Evolutionary conservation across 2,329 filamentous ascomycete genomes (phyloP).

Genomic region (Aspergillus fijiensis): DNA sequence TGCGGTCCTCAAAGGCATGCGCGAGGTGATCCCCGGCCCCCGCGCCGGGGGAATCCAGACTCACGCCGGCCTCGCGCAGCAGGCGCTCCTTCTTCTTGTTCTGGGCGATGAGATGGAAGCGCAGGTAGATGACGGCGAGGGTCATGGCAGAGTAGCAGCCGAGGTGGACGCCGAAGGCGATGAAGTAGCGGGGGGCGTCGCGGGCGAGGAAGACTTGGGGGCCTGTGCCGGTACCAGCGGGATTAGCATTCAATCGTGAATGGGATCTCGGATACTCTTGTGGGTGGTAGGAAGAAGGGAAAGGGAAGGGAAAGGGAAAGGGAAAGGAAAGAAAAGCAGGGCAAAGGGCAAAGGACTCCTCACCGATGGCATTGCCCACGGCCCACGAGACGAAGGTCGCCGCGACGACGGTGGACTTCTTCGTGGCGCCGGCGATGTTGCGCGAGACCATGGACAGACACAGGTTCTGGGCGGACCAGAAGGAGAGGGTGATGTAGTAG

Average conservation of each 20-base stretch:
- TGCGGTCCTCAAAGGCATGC: constrained; percentile 64
- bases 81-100: constrained; percentile 60
- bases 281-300: no score
- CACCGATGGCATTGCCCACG: constrained; percentile 65
- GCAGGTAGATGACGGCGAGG: constrained; percentile 56
- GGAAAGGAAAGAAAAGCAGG: background rate
- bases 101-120: constrained; percentile 58
- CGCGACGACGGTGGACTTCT: constrained; percentile 67
- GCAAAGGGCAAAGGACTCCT: constrained; percentile 30
- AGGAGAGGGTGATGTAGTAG: constrained; percentile 75
- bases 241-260: background rate
- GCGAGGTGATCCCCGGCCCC: constrained; percentile 28
- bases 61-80: constrained; percentile 42
- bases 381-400: constrained; percentile 71
- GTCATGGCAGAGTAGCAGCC: constrained; percentile 66
- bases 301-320: no score
- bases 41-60: constrained; percentile 38
- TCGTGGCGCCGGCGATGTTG: constrained; percentile 72
- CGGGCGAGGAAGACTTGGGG: constrained; percentile 63
- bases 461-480: constrained; percentile 72
- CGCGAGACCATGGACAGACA: constrained; percentile 66
- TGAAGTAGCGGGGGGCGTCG: constrained; percentile 66
- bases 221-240: constrained; percentile 33
- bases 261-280: no score
- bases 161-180: constrained; percentile 67